phyloP scores from a whole-genome alignment of 257 asterid genomes.

The Gardenia jasminoides region DNA sequence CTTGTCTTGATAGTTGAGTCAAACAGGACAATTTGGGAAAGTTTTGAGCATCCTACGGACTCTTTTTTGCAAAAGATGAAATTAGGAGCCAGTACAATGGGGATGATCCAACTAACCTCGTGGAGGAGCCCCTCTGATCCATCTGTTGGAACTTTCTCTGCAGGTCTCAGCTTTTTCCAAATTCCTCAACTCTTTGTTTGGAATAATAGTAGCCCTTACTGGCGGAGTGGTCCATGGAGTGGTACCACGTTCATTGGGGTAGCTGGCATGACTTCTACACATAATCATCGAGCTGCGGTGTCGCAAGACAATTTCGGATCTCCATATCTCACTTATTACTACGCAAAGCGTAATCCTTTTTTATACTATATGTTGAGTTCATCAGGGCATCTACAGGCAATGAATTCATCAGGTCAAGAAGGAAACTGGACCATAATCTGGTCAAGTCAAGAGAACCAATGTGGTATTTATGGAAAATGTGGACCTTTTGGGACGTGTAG shows the following conservation, averaged over 20 bases:
- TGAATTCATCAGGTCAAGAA: constrained; percentile 29
- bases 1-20: constrained; percentile 24
- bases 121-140: constrained; percentile 49
- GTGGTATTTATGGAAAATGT: constrained; percentile 31
- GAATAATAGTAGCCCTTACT: too few relatives aligned
- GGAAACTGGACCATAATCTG: constrained; percentile 16
- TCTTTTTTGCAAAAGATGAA: constrained; percentile 43
- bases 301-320: too few relatives aligned
- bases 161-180: too few relatives aligned
- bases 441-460: background rate
- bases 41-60: constrained; percentile 39
- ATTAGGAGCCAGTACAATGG: constrained; percentile 29
- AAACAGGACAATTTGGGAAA: constrained; percentile 45
- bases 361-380: constrained; percentile 22
- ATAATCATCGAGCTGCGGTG: too few relatives aligned
- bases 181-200: too few relatives aligned
- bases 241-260: constrained; percentile 25
- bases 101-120: constrained; percentile 26
- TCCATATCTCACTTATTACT: too few relatives aligned
- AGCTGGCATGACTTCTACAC: constrained; percentile 17
- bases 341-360: constrained; percentile 7
- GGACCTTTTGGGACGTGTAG: constrained; percentile 56
- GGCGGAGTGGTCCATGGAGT: constrained; percentile 34
- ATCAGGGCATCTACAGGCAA: too few relatives aligned
- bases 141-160: constrained; percentile 2